A percentile compares a stretch with the other conserved stretches of the same genome.
These are phyloP conservation scores for Fusarium liriodendri DNA, from an alignment of 2,329 filamentous ascomycete species.

Conservation along the genomic window DNA sequence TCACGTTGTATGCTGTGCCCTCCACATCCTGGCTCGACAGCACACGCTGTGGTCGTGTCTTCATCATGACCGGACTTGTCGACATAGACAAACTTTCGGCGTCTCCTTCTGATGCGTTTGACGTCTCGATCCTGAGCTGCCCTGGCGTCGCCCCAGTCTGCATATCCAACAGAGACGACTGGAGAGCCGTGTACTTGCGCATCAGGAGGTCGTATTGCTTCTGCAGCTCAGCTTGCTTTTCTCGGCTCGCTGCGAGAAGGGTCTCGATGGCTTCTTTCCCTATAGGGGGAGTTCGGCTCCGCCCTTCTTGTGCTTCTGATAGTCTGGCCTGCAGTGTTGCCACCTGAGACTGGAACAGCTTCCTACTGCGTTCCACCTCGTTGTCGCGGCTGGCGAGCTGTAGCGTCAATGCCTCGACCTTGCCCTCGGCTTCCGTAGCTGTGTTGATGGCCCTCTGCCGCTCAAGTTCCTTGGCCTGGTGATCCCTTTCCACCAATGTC, in stretches of 20 bases:
- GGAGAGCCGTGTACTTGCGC: slow-evolving; percentile 64
- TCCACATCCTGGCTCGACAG: slow-evolving; percentile 60
- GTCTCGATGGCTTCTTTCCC: slow-evolving; percentile 55
- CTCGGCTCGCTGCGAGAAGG: slow-evolving; percentile 62
- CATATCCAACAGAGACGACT: slow-evolving; percentile 62
- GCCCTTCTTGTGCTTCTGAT: slow-evolving; percentile 50
- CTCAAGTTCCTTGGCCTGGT: slow-evolving; percentile 72
- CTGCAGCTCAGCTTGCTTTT: slow-evolving; percentile 65
- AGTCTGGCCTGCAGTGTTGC: slow-evolving; percentile 59
- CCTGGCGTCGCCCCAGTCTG: slow-evolving; percentile 48
- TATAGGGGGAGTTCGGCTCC: slow-evolving; percentile 40
- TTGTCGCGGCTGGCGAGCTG: slow-evolving; percentile 63
- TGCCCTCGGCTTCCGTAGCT: slow-evolving; percentile 67
- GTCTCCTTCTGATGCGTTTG: slow-evolving; percentile 42
- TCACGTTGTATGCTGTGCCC: slow-evolving; percentile 55
- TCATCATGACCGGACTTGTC: slow-evolving; percentile 53
- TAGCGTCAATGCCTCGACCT: slow-evolving; percentile 68
- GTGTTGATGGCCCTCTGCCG: slow-evolving; percentile 67
- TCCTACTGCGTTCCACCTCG: slow-evolving; percentile 58
- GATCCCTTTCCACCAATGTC: slow-evolving; percentile 69
- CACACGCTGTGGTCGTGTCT: slow-evolving; percentile 52
- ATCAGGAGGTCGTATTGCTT: slow-evolving; percentile 62
- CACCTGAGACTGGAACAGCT: slow-evolving; percentile 62
- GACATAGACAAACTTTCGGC: slow-evolving; percentile 52
- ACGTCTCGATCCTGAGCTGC: slow-evolving; percentile 37